Evolutionary conservation across 768 basidiomycete genomes (phyloP), one percentile per base, ranked within the genome.

Genomic region (Mycena kentingensis): DNA sequence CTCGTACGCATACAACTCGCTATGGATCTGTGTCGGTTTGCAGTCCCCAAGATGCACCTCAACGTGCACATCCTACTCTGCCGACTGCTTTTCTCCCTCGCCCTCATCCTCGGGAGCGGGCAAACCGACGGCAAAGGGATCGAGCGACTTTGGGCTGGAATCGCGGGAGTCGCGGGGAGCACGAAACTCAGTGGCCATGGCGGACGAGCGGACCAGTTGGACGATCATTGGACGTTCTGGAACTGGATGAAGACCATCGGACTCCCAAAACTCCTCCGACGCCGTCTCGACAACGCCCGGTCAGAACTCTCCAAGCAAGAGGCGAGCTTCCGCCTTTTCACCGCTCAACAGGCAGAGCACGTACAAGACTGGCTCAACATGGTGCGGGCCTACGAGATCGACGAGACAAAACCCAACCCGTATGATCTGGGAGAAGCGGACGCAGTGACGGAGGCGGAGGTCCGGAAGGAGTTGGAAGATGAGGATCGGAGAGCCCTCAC

Each of bases 121-220:
- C 49, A 63, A 25, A 71, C 67, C 2, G 70, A 73, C 52, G 72
- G 72, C 1, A 72, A 73, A 42, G 67, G 60, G 2, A 51, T 63
- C 13, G 72, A 73, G 54, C 52, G 64, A 2, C 59, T 55, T 0
- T 73, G 69, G 70, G 51, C 66, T 0, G 27, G 54, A 13, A 51
- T 63, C 7, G n/a, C 67, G 71, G 53, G 52, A 0, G 18, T 63
- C 1, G 60, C 70, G 13, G 36, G 49, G 13, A 70, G 69, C 44
- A 71, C 68, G 1, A 54, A 60, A 32, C 69, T 70, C 54, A 74
- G 73, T 69, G 70, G 68, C 13, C 65, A 65, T 4, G 69, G 66
- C 8, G 60, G 58, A 3, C 57, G 65, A 5, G 54, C 57, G 2
- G 67, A 69, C 26, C 57, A 53, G 0, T 32, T 70, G 12, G 67